phyloP scores from a whole-genome alignment of 129 eudicot species.

The Pulicaria dysenterica region DNA sequence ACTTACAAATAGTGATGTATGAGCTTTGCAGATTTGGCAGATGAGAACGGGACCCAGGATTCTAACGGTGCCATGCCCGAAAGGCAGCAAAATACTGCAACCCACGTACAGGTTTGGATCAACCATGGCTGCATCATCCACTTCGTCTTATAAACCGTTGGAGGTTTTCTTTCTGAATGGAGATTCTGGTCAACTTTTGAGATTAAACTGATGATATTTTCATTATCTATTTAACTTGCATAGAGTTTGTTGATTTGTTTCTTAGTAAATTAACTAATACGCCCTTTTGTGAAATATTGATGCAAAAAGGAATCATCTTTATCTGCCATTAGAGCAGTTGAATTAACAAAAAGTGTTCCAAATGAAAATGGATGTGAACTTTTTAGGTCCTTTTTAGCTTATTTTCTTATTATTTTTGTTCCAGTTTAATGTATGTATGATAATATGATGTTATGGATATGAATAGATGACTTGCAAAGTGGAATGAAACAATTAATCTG shows the following conservation, averaged over 20 bases:
- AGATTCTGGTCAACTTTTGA: conserved; percentile 89
- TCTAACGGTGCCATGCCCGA: conserved; percentile 68
- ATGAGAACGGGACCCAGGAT: conserved; percentile 95
- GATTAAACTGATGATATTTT: conserved; percentile 48
- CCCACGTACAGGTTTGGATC: conserved; percentile 93
- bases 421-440: no score
- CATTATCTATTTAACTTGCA: neutral
- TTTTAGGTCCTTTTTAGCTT: neutral
- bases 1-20: neutral
- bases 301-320: conserved; percentile 19
- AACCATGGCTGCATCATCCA: conserved; percentile 42
- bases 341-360: neutral
- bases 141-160: conserved; percentile 66
- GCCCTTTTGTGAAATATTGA: conserved; percentile 6
- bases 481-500: no score
- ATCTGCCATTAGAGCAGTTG: neutral
- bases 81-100: conserved; percentile 88
- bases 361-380: neutral
- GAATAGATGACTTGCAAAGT: no score
- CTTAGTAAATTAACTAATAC: conserved; percentile 6
- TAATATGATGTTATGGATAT: no score
- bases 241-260: conserved; percentile 7
- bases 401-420: neutral
- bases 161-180: conserved; percentile 88
- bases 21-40: conserved; percentile 59